phyloP scores from a whole-genome alignment of 805 yeast species.

The Kodamaea hsintzibuensis region DNA sequence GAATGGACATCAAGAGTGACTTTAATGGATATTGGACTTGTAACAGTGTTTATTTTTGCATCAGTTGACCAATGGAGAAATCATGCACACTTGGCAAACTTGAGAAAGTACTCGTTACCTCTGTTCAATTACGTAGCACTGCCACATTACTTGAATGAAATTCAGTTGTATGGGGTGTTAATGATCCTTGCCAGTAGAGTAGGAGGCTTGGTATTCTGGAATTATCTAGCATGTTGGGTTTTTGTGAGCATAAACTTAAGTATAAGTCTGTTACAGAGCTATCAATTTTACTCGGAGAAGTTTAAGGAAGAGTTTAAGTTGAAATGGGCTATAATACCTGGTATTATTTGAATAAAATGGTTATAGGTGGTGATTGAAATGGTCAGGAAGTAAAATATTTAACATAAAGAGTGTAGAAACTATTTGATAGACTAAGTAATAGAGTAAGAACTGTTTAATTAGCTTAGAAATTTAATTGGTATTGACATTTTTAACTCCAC shows the following conservation, averaged over 20 bases:
- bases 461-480: too few species aligned
- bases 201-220: conserved; percentile 16
- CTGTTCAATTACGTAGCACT: conserved; percentile 45
- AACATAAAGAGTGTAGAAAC: too few species aligned
- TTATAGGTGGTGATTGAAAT: conserved; percentile 16
- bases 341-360: too few species aligned
- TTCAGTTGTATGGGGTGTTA: conserved; percentile 51
- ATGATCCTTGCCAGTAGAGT: conserved; percentile 11
- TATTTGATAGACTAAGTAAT: too few species aligned
- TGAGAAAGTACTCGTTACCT: conserved; percentile 62
- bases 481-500: too few species aligned
- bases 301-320: conserved; percentile 26
- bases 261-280: conserved; percentile 56
- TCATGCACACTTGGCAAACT: conserved; percentile 49
- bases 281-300: conserved; percentile 43
- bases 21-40: conserved; percentile 22
- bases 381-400: too few species aligned
- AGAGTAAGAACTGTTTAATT: too few species aligned
- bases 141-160: conserved; percentile 73
- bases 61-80: conserved; percentile 55
- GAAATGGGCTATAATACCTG: conserved; percentile 41
- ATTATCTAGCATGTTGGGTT: conserved; percentile 23
- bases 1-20: background rate
- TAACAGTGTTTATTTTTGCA: conserved; percentile 43
- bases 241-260: conserved; percentile 51